Conservation (phyloP, 2,329 filamentous ascomycete species). For the Aschersonia sp. region DNA sequence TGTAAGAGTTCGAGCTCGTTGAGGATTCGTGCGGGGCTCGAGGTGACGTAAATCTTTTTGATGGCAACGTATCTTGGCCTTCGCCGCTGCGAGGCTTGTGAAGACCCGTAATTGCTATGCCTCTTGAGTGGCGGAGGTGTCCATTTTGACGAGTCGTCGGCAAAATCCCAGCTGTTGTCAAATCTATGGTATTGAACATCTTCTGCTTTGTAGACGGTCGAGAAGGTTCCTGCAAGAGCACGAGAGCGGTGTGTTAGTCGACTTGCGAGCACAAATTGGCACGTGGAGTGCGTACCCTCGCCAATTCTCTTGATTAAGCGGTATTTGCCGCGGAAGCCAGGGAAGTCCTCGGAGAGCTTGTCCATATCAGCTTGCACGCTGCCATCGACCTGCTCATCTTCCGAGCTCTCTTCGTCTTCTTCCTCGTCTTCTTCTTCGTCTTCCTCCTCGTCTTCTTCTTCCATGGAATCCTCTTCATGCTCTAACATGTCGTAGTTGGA, state of each 20-base stretch:
- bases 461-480: conserved; percentile 12
- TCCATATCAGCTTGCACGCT: conserved; percentile 75
- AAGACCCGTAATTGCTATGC: conserved; percentile 18
- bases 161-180: conserved; percentile 76
- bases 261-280: neutral
- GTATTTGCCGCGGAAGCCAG: conserved; percentile 70
- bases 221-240: conserved; percentile 67
- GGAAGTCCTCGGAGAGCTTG: conserved; percentile 68
- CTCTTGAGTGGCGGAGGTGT: conserved; percentile 51
- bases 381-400: conserved; percentile 51
- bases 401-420: conserved; percentile 28
- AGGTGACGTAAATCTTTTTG: conserved; percentile 99
- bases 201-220: conserved; percentile 97
- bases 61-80: conserved; percentile 73
- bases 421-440: conserved; percentile 21
- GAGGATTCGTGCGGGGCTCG: conserved; percentile 80
- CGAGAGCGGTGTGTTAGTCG: neutral
- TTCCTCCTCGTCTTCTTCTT: conserved; percentile 15
- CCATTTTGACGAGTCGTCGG: conserved; percentile 52
- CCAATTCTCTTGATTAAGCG: conserved; percentile 92
- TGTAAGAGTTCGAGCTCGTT: conserved; percentile 93
- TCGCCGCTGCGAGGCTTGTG: conserved; percentile 14
- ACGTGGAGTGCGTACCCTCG: conserved; percentile 48
- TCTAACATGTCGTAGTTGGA: conserved; percentile 10
- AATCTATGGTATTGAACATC: conserved; percentile 76